Conservation (phyloP, 1,139 yeast species). For the Hanseniaspora gamundiae region DNA sequence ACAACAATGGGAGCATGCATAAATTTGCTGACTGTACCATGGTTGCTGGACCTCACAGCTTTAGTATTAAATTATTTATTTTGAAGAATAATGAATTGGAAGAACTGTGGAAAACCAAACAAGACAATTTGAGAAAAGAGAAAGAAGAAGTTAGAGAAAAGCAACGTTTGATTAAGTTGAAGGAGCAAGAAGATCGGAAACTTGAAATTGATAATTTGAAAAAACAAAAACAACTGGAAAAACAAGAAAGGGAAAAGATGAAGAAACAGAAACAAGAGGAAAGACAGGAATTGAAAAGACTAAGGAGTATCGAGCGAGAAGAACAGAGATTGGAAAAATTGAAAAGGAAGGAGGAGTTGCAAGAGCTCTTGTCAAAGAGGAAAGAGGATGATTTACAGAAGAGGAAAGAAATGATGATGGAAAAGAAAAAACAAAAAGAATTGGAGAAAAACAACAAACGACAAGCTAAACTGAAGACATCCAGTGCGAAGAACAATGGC, state of each 20-base stretch:
- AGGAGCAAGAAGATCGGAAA: constrained; percentile 21
- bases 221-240: constrained; percentile 20
- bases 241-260: constrained; percentile 19
- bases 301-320: constrained; percentile 5
- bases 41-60: constrained; percentile 72
- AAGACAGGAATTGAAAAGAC: constrained; percentile 7
- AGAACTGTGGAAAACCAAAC: constrained; percentile 26
- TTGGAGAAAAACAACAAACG: constrained; percentile 9
- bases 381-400: constrained; percentile 10
- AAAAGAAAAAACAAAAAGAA: constrained; percentile 8
- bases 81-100: constrained; percentile 58
- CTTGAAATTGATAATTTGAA: constrained; percentile 21
- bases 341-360: constrained; percentile 4
- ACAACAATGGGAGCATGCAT: constrained; percentile 68
- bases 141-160: constrained; percentile 27
- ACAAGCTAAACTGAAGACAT: constrained; percentile 11
- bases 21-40: constrained; percentile 68
- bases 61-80: constrained; percentile 66
- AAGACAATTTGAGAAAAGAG: constrained; percentile 27
- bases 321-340: constrained; percentile 1
- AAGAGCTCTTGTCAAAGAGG: constrained; percentile 11
- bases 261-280: constrained; percentile 12
- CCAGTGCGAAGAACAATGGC: constrained; percentile 2
- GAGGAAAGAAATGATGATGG: constrained; percentile 3
- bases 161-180: constrained; percentile 26